Percentiles rank a stretch among this genome's conserved stretches.
Conservation (phyloP, 164 flowering plant species). For the Sedum album region DNA sequence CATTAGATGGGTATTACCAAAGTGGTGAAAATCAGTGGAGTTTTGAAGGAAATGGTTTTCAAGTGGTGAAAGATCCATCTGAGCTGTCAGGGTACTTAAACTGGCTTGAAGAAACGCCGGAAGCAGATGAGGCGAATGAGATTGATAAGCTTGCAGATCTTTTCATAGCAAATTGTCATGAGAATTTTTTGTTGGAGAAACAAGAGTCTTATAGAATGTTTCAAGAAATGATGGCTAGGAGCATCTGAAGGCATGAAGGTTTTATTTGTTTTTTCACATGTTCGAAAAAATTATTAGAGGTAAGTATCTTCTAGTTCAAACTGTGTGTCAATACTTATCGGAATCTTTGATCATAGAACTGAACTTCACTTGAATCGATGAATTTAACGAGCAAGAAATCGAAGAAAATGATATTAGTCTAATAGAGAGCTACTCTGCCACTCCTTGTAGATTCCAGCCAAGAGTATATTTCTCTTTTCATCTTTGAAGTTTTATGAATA, state of each 20-base stretch:
- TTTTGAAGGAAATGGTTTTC: constrained; percentile 2
- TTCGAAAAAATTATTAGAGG: not conserved
- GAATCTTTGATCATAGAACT: not conserved
- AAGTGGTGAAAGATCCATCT: constrained; percentile 14
- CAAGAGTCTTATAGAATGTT: constrained; percentile 82
- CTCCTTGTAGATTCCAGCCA: no score
- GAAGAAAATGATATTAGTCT: no score
- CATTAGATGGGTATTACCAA: not conserved
- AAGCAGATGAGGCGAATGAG: constrained; percentile 30
- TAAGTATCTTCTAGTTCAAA: not conserved
- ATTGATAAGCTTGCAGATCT: constrained; percentile 73
- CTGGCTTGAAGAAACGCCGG: constrained; percentile 66
- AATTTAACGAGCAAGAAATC: not conserved
- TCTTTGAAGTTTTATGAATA: no score
- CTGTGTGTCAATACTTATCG: not conserved
- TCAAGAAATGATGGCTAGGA: constrained; percentile 90
- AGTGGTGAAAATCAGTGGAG: not conserved
- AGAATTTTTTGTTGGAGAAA: constrained; percentile 91
- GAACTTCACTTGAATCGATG: not conserved
- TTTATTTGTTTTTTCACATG: not conserved
- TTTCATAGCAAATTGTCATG: constrained; percentile 85
- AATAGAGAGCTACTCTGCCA: no score
- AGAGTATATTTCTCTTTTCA: no score
- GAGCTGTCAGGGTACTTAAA: constrained; percentile 54
- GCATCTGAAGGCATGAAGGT: constrained; percentile 29